Evolutionary conservation across 768 basidiomycete genomes (phyloP).

Genomic region (Tulasnella sp.): DNA sequence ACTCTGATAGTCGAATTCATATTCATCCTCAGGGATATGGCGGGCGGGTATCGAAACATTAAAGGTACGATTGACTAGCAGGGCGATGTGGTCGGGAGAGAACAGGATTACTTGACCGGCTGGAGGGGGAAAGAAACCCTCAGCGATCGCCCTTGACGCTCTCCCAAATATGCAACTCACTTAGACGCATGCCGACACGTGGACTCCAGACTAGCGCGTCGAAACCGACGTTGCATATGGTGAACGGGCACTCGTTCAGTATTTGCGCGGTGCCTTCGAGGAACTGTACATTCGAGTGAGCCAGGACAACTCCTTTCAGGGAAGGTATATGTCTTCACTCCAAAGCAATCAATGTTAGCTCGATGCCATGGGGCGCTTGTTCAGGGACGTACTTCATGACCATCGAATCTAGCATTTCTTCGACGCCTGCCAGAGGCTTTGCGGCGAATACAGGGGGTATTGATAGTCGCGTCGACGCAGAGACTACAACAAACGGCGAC

Average conservation of each 20-base stretch:
- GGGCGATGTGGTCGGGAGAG: slow-evolving; percentile 84
- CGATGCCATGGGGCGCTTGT: neutral
- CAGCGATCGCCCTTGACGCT: neutral
- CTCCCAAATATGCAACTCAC: slow-evolving; percentile 34
- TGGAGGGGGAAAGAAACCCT: slow-evolving; percentile 22
- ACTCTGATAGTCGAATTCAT: slow-evolving; percentile 79
- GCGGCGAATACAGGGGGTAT: slow-evolving; percentile 73
- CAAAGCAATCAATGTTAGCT: neutral
- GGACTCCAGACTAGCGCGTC: slow-evolving; percentile 88
- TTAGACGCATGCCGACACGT: slow-evolving; percentile 62
- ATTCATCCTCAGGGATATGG: slow-evolving; percentile 71
- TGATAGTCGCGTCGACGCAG: slow-evolving; percentile 56
- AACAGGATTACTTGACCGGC: slow-evolving; percentile 80
- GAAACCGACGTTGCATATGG: slow-evolving; percentile 61
- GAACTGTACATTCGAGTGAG: slow-evolving; percentile 71
- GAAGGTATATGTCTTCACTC: slow-evolving; percentile 67
- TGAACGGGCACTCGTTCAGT: slow-evolving; percentile 75
- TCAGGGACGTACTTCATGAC: slow-evolving; percentile 66
- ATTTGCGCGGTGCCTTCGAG: slow-evolving; percentile 51
- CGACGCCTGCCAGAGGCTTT: slow-evolving; percentile 60
- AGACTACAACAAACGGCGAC: slow-evolving; percentile 49
- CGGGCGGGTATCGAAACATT: slow-evolving; percentile 90
- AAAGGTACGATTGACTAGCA: slow-evolving; percentile 84
- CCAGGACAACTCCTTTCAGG: slow-evolving; percentile 75
- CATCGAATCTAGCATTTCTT: slow-evolving; percentile 90